Conservation (phyloP, 768 basidiomycete genomes). For the Pleurotus djamor region DNA sequence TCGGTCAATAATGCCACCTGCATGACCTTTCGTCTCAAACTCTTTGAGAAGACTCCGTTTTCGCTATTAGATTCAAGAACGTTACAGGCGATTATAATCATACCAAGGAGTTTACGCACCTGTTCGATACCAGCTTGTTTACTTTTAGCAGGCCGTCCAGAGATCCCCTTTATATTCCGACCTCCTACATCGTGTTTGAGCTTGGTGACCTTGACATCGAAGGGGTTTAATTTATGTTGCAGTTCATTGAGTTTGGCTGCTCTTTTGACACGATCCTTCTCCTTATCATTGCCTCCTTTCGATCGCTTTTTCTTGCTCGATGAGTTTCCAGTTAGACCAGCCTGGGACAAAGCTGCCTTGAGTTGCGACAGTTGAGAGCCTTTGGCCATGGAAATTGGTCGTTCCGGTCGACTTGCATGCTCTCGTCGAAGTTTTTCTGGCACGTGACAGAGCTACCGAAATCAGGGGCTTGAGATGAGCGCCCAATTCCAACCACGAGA, state of each 20-base stretch:
- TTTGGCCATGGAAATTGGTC: constrained; percentile 52
- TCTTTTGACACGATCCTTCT: constrained; percentile 66
- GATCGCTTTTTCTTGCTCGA: constrained; percentile 70
- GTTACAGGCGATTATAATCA: background rate
- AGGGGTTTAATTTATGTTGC: constrained; percentile 85
- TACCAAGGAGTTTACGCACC: constrained; percentile 40
- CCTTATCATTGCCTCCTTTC: constrained; percentile 62
- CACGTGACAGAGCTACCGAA: background rate
- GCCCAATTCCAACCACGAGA: background rate
- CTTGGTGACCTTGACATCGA: constrained; percentile 91
- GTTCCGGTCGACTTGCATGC: background rate
- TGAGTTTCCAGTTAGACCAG: constrained; percentile 68
- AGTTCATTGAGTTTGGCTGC: constrained; percentile 82
- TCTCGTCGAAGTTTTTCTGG: background rate
- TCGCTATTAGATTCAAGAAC: constrained; percentile 59
- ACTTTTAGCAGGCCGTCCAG: constrained; percentile 82
- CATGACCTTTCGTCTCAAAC: constrained; percentile 74
- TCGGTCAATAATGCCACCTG: constrained; percentile 89
- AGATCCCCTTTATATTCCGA: constrained; percentile 77
- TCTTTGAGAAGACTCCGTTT: constrained; percentile 89
- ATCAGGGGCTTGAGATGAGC: background rate
- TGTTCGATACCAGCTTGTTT: constrained; percentile 90
- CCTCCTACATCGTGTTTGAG: constrained; percentile 94
- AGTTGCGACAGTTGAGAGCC: constrained; percentile 92
- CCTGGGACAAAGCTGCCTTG: constrained; percentile 77